Percentiles rank a stretch among this genome's conserved stretches.
Conservation (phyloP, 306 rosid genomes). For the Ziziphus jujuba region DNA sequence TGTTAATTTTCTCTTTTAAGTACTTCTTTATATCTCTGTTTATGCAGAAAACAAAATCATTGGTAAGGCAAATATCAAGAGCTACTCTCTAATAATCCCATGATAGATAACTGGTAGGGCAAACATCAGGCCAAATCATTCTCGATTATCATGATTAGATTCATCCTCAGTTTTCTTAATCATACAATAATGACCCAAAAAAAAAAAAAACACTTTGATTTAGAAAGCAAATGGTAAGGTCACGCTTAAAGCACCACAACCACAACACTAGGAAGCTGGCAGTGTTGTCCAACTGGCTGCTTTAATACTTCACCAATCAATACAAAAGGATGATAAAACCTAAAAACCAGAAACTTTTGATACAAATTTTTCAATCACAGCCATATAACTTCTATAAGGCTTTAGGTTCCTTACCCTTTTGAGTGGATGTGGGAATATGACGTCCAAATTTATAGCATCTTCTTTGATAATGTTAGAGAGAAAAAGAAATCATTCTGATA, state of each 20-base stretch:
- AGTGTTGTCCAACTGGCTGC: not conserved
- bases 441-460: conserved; percentile 22
- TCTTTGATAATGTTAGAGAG: conserved; percentile 4
- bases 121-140: too few relatives aligned
- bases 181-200: too few relatives aligned
- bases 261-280: not conserved
- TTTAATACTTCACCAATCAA: not conserved
- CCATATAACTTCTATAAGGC: conserved; percentile 10
- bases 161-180: too few relatives aligned
- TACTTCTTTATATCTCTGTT: too few relatives aligned
- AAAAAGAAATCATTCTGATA: not conserved
- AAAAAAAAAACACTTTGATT: too few relatives aligned
- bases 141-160: too few relatives aligned
- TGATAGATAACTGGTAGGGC: too few relatives aligned
- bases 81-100: too few relatives aligned
- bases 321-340: not conserved
- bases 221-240: not conserved
- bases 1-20: too few relatives aligned
- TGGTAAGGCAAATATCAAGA: too few relatives aligned
- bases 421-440: conserved; percentile 23
- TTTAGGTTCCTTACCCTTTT: conserved; percentile 20
- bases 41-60: too few relatives aligned
- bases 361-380: not conserved
- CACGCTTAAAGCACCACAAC: conserved; percentile 7
- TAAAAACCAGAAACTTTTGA: too few relatives aligned